A percentile compares a stretch with the other conserved stretches of the same genome.
Conservation (phyloP, 139 green algal species). For the Raphidocelis subcapitata region DNA sequence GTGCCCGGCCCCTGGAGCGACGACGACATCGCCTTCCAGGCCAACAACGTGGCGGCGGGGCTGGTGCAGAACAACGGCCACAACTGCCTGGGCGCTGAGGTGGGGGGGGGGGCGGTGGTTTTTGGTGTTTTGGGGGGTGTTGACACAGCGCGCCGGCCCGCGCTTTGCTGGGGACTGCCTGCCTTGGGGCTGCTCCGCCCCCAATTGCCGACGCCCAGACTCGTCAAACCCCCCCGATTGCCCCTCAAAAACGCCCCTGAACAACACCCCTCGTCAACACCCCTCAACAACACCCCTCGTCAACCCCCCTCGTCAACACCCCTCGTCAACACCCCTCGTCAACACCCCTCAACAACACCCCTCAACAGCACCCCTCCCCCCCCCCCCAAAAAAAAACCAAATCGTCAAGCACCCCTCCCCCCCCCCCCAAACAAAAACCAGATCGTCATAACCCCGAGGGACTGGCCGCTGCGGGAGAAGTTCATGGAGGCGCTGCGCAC, state of each 20-base stretch:
- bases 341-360: too few relatives aligned
- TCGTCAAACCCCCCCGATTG: too few relatives aligned
- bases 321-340: too few relatives aligned
- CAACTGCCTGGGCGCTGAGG: conserved; percentile 80
- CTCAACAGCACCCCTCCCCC: too few relatives aligned
- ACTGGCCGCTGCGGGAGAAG: conserved; percentile 64
- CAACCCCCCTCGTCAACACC: too few relatives aligned
- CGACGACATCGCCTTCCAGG: conserved; percentile 72
- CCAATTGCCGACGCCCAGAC: background rate
- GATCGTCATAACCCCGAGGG: conserved; percentile 57
- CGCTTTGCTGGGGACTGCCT: background rate
- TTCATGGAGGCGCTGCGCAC: conserved; percentile 60
- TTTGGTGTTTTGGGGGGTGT: too few relatives aligned
- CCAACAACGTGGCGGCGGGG: conserved; percentile 53
- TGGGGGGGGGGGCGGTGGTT: conserved; percentile 18
- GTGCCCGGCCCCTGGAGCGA: conserved; percentile 57
- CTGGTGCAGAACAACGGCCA: conserved; percentile 72
- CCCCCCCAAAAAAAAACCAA: too few relatives aligned
- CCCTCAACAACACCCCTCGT: too few relatives aligned
- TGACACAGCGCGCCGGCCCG: too few relatives aligned
- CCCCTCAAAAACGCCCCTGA: too few relatives aligned
- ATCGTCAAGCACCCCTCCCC: too few relatives aligned
- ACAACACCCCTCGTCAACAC: too few relatives aligned
- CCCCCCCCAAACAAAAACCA: conserved; percentile 12
- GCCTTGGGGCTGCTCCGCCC: background rate